Conservation (phyloP, 164 flowering plant genomes). For the Hamamelis virginiana region DNA sequence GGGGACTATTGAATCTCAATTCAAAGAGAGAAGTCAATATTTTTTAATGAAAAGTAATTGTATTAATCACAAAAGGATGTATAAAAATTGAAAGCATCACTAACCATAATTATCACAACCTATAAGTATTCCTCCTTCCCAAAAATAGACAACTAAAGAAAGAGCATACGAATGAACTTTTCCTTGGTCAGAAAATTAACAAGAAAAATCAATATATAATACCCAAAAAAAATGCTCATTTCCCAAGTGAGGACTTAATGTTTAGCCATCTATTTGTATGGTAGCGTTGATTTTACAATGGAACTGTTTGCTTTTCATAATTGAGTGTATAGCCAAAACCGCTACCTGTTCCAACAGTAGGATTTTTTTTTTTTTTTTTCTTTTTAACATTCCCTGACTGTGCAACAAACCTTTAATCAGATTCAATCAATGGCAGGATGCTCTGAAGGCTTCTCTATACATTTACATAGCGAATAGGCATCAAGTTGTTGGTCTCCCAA, state of each 20-base stretch:
- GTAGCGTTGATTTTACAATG: neutral
- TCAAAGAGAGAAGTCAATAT: no score
- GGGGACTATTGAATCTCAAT: no score
- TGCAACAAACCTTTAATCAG: conserved; percentile 4
- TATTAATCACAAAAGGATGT: no score
- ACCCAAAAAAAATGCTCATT: neutral
- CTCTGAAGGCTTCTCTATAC: neutral
- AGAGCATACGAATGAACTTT: no score
- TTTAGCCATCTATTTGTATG: neutral
- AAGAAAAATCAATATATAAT: neutral
- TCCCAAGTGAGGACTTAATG: neutral
- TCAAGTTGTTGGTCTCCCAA: neutral
- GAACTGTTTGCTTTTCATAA: neutral
- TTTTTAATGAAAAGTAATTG: no score
- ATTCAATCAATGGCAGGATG: neutral
- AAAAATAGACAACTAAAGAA: no score
- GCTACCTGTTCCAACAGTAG: conserved; percentile 2
- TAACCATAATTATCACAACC: no score
- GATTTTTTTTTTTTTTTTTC: neutral
- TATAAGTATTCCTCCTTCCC: no score
- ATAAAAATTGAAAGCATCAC: no score
- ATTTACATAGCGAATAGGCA: neutral
- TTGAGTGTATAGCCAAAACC: neutral
- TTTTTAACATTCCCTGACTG: neutral
- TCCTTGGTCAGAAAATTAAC: no score